Evolutionary conservation across 2,329 filamentous ascomycete species (phyloP), one percentile per base, ranked within the genome.

Genomic region (Talaromyces sp.): DNA sequence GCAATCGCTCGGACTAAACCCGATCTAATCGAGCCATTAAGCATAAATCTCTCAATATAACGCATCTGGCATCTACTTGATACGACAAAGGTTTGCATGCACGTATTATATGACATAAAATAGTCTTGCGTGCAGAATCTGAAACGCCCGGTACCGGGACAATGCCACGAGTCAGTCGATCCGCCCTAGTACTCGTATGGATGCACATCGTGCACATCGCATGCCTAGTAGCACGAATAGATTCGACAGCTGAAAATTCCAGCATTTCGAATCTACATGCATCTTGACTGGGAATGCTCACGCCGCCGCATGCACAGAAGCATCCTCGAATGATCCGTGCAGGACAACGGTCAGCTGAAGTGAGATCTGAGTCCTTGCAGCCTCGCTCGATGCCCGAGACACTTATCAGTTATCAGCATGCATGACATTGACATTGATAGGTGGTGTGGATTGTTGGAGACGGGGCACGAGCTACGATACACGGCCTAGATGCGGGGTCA

Each of bases 31-130:
- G 22, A 27, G 11, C 13, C 49, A n/a, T 31, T 16, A n/a, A 52
- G 24, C 49, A 52, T 52, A 52, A 52, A 47, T 16, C 22, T 19
- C 39, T 41, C 14, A 31, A 58, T 31, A 31, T 7, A 31, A 6
- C 22, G 9, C 27, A 31, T 62, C n/a, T 22, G 11, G 60, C 19
- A 64, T 64, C n/a, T 16, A 64, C 41, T 60, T 39, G 37, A 63
- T 57, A 63, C 50, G 16, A 37, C 14, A 35, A 37, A 24, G 24
- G 33, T 37, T 39, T 27, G 27, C 43, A 47, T 27, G 27, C 33
- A 47, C 19, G 54, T 35, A 33, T 27, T 33, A 50, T 33, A 50
- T 41, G n/a, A 27, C 13, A 22, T 59, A 49, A 47, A 16, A 14
- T 16, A 22, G 11, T 16, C 33, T 27, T 50, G 14, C 43, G n/a